These are phyloP conservation scores for Geranomyces variabilis DNA, from an alignment of 192 early-diverging fungal genomes.

Conservation along the genomic window DNA sequence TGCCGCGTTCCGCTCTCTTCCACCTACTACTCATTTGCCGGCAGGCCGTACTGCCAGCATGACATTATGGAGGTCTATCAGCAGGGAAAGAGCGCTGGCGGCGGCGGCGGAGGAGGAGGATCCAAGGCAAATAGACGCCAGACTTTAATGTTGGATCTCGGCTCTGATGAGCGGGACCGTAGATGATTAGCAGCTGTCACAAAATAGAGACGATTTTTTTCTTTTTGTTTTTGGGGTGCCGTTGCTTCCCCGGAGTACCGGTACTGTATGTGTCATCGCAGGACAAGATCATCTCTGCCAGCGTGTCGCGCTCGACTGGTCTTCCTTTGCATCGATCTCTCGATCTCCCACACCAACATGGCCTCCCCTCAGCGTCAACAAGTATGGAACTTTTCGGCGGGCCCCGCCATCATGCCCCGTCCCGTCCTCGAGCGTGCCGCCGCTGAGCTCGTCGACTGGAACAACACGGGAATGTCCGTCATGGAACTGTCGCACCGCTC, in stretches of 20 bases:
- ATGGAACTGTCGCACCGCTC: conserved; percentile 97
- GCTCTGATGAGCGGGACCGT: background rate
- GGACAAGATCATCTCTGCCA: too few species aligned
- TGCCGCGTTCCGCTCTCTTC: conserved; percentile 64
- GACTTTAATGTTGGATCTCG: conserved; percentile 29
- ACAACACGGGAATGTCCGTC: conserved; percentile 83
- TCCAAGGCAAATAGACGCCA: conserved; percentile 21
- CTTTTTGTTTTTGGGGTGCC: too few species aligned
- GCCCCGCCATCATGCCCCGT: conserved; percentile 86
- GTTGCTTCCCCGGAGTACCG: too few species aligned
- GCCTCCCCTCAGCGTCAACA: too few species aligned
- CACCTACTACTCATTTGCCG: conserved; percentile 73
- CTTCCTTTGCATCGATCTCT: too few species aligned
- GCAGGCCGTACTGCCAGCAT: conserved; percentile 71
- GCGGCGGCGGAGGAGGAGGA: too few species aligned
- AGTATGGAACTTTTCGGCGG: conserved; percentile 67
- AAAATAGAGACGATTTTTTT: too few species aligned
- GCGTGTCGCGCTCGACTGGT: too few species aligned
- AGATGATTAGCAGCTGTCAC: too few species aligned
- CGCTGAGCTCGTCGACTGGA: conserved; percentile 79
- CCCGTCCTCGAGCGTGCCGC: conserved; percentile 85
- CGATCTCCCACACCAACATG: too few species aligned
- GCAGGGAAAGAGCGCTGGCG: conserved; percentile 26
- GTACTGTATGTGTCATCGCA: too few species aligned
- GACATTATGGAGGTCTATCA: conserved; percentile 70